phyloP scores from a whole-genome alignment of 31 red algal genomes.

The Endocladia muricata region DNA sequence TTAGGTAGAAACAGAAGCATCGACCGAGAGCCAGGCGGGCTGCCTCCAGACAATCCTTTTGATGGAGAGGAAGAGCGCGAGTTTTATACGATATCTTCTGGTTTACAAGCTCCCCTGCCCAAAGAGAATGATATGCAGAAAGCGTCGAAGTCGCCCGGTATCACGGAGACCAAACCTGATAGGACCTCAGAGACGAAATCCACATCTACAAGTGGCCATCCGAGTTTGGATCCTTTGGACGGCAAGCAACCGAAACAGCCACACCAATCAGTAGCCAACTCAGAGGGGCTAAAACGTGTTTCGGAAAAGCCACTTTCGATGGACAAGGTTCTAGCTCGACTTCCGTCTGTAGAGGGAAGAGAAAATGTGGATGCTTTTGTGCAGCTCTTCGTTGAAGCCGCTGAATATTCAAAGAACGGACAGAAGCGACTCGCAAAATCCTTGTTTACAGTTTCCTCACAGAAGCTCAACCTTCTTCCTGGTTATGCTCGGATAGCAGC shows the following conservation, averaged over 20 bases:
- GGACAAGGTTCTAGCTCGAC: constrained; percentile 46
- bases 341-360: constrained; percentile 50
- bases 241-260: not conserved
- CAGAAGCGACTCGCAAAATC: constrained; percentile 68
- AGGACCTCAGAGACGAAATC: not conserved
- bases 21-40: constrained; percentile 16
- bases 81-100: constrained; percentile 80
- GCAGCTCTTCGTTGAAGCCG: constrained; percentile 43
- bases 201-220: not conserved
- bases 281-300: constrained; percentile 11
- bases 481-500: constrained; percentile 74
- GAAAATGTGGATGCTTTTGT: constrained; percentile 73
- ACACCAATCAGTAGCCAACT: not conserved
- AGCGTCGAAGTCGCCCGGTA: not conserved
- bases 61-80: constrained; percentile 71
- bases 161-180: not conserved
- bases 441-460: constrained; percentile 57
- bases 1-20: constrained; percentile 9
- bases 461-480: constrained; percentile 80
- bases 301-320: constrained; percentile 33
- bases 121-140: not conserved
- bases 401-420: constrained; percentile 43
- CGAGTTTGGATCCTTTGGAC: not conserved
- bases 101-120: not conserved
- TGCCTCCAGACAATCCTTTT: constrained; percentile 63